A percentile compares a stretch with the other conserved stretches of the same genome.
phyloP scores from a whole-genome alignment of 2,329 filamentous ascomycete species.

The Lachnellula suecica region DNA sequence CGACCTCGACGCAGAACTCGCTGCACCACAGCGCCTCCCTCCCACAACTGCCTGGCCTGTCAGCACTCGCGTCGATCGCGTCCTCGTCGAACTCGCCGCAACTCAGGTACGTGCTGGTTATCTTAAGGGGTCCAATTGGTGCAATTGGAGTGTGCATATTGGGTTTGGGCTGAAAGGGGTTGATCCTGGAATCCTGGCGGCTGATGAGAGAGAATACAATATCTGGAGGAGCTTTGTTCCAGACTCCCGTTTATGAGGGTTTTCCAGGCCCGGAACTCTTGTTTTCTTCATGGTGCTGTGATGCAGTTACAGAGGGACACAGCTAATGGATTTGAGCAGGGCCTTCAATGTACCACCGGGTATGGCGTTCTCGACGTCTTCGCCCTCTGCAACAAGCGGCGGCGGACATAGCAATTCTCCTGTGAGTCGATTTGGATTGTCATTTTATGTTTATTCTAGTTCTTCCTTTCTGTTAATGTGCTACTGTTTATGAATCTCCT shows the following conservation, averaged over 20 bases:
- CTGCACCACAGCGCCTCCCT: slow-evolving; percentile 40
- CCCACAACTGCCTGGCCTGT: slow-evolving; percentile 52
- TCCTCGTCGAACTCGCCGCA: slow-evolving; percentile 47
- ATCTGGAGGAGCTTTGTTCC: neutral
- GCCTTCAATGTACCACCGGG: slow-evolving; percentile 30
- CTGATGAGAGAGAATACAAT: neutral
- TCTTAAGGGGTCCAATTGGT: slow-evolving; percentile 11
- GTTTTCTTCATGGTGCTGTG: slow-evolving; percentile 20
- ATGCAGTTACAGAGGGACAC: slow-evolving; percentile 1
- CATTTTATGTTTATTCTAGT: neutral
- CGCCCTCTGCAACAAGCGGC: slow-evolving; percentile 60
- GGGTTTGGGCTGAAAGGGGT: slow-evolving; percentile 5
- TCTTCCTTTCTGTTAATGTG: slow-evolving; percentile 1
- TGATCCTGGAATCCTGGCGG: neutral
- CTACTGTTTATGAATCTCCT: neutral
- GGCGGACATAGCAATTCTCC: slow-evolving; percentile 61
- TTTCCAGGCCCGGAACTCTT: slow-evolving; percentile 10
- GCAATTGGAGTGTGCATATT: slow-evolving; percentile 3
- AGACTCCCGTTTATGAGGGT: too few relatives aligned
- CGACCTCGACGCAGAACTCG: slow-evolving; percentile 47
- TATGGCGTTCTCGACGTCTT: slow-evolving; percentile 60
- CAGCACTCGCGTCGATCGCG: slow-evolving; percentile 57
- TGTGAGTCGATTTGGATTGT: slow-evolving; percentile 42
- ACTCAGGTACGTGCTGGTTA: slow-evolving; percentile 43
- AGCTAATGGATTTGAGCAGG: slow-evolving; percentile 14